Evolutionary conservation across 1,139 yeast genomes (phyloP), one percentile per base, ranked within the genome.

Genomic region (Taphrina confusa): DNA sequence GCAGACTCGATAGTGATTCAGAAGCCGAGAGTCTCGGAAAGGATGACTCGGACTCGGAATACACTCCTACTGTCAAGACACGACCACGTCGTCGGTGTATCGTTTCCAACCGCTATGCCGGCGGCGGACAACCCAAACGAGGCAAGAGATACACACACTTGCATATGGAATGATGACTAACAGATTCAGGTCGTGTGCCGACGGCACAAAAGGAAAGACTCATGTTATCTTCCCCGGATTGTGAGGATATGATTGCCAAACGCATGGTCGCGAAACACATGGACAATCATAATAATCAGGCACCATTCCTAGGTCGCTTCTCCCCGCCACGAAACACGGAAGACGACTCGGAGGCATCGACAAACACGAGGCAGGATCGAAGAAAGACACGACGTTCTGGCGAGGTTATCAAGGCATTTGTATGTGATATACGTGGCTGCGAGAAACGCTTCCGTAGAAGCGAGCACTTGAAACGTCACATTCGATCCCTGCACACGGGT

Each of bases 381-480:
- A 30, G 47, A 18, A 31, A 22, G 31, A n/a, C 52, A 28, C 27
- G 52, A 33, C 31, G 34, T 1, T 11, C 39, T 9, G 40, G 52
- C 18, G 42, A 31, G 18, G 30, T 44, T 9, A 22, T 27, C 28
- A 54, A 54, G 20, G 44, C 58, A 1, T 54, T 54, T 22, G 51
- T 40, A 8, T 54, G 58, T 33, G 58, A 54, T 31, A 37, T 44
- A 11, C 30, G 42, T 18, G 58, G 51, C 16, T 62, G 64, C 39
- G 55, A 49, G 58, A 62, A 62, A 49, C 51, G 58, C 61, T 87
- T 87, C 74, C 82, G 84, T 68, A 80, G 94, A 66, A 89, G 84
- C 70, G 95, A 87, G 69, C 95, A 87, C 71, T 74, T 87, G 66
- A 85, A 84, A 70, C 78, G 95, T 63, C 95, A 86, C 69, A 82